These are phyloP conservation scores for Fusarium incarnatum DNA, from an alignment of 2,329 filamentous ascomycete species.

Conservation along the genomic window DNA sequence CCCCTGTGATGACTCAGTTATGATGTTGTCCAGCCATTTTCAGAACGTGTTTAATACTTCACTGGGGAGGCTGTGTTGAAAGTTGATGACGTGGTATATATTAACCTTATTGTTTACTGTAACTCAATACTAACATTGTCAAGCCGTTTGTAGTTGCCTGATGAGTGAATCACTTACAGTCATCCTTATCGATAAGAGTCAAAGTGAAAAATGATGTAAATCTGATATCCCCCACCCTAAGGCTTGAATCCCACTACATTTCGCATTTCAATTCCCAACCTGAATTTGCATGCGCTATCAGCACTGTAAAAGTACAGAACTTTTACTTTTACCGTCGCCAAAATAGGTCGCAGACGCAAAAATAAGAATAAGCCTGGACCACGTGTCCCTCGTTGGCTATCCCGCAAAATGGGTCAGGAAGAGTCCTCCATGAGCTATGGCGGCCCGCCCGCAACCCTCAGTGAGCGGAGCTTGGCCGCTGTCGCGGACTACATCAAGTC, in stretches of 20 bases:
- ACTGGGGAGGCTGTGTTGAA: background rate
- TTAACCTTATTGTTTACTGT: background rate
- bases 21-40: background rate
- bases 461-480: conserved; percentile 75
- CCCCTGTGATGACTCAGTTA: background rate
- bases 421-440: conserved; percentile 76
- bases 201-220: conserved; percentile 43
- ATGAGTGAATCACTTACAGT: conserved; percentile 20
- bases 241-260: conserved; percentile 10
- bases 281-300: conserved; percentile 27
- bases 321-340: conserved; percentile 42
- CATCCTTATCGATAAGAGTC: conserved; percentile 43
- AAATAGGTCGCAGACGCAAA: conserved; percentile 56
- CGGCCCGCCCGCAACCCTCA: conserved; percentile 72
- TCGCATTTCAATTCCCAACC: conserved; percentile 16
- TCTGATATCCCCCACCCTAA: conserved; percentile 39
- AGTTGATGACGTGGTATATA: conserved; percentile 5
- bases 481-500: conserved; percentile 84
- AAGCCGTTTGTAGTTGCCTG: background rate
- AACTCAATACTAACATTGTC: background rate
- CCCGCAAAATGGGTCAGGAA: conserved; percentile 85
- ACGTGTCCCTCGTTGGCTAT: conserved; percentile 49
- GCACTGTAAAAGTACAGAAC: conserved; percentile 2
- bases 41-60: background rate
- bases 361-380: conserved; percentile 51